These are phyloP conservation scores for Ensete ventricosum DNA, from an alignment of 176 grass and related monocot genomes.

Conservation along the genomic window DNA sequence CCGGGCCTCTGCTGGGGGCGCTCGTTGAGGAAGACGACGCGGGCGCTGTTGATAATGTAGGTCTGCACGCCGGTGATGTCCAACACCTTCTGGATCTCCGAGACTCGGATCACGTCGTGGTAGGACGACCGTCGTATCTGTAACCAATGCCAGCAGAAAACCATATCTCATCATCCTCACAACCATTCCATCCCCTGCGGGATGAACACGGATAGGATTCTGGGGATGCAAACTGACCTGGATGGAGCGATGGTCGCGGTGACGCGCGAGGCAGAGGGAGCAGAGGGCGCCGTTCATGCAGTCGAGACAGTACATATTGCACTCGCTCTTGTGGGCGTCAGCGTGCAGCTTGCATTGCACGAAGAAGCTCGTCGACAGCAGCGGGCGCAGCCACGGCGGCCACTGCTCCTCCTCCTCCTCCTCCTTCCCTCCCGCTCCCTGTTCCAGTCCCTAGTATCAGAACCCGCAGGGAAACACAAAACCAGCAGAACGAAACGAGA, in stretches of 20 bases:
- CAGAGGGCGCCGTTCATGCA: conserved; percentile 87
- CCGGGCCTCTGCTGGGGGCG: conserved; percentile 82
- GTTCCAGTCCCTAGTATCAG: not conserved
- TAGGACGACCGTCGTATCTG: conserved; percentile 95
- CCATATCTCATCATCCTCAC: no score
- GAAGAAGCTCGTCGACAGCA: conserved; percentile 78
- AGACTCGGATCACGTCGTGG: conserved; percentile 95
- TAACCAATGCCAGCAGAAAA: not conserved
- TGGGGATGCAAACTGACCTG: conserved; percentile 34
- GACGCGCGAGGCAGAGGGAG: conserved; percentile 77
- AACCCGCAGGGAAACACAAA: not conserved
- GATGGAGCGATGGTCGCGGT: conserved; percentile 74
- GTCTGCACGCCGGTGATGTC: conserved; percentile 96
- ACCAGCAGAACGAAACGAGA: not conserved
- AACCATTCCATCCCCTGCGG: no score
- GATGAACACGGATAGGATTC: not conserved
- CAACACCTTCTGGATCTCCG: conserved; percentile 93
- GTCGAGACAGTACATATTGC: conserved; percentile 99
- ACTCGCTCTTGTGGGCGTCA: conserved; percentile 94
- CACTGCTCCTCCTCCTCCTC: conserved; percentile 55
- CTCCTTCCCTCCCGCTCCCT: conserved; percentile 1
- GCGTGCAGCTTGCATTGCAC: conserved; percentile 91
- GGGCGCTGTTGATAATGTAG: conserved; percentile 97
- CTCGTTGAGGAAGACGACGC: conserved; percentile 97
- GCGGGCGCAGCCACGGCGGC: conserved; percentile 90